Conservation (phyloP, 768 basidiomycete species). For the Agaricus sinodeliciosus region DNA sequence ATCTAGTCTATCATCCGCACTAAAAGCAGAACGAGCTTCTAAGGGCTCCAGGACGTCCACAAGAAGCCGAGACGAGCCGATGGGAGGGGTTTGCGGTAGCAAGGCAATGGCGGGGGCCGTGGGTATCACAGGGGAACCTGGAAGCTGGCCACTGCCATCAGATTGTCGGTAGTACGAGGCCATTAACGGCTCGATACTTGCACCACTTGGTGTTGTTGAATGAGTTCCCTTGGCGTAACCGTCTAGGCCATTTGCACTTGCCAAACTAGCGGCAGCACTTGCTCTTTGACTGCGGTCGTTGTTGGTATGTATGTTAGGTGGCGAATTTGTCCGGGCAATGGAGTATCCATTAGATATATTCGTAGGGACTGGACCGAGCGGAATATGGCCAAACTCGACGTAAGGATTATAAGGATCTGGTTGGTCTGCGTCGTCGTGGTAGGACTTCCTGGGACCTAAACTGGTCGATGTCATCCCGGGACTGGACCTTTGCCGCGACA, state of each 20-base stretch:
- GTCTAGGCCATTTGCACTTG: conserved; percentile 6
- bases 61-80: background rate
- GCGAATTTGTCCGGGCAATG: conserved; percentile 24
- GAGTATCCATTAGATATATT: conserved; percentile 23
- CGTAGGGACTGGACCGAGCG: conserved; percentile 33
- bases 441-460: conserved; percentile 1
- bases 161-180: conserved; percentile 20
- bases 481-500: conserved; percentile 36
- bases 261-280: conserved; percentile 12
- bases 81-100: conserved; percentile 27
- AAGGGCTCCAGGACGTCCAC: conserved; percentile 9
- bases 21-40: conserved; percentile 26
- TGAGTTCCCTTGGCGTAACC: conserved; percentile 6
- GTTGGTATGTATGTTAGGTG: conserved; percentile 35
- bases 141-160: background rate
- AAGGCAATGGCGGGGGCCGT: conserved; percentile 14
- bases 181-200: conserved; percentile 21
- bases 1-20: conserved; percentile 36
- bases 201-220: conserved; percentile 10
- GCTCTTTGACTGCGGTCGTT: conserved; percentile 11
- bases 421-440: conserved; percentile 13
- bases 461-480: conserved; percentile 22
- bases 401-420: conserved; percentile 43
- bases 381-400: conserved; percentile 37
- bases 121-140: conserved; percentile 15